Conservation (phyloP, 176 grass and related monocot species). For the Aegilops speltoides region DNA sequence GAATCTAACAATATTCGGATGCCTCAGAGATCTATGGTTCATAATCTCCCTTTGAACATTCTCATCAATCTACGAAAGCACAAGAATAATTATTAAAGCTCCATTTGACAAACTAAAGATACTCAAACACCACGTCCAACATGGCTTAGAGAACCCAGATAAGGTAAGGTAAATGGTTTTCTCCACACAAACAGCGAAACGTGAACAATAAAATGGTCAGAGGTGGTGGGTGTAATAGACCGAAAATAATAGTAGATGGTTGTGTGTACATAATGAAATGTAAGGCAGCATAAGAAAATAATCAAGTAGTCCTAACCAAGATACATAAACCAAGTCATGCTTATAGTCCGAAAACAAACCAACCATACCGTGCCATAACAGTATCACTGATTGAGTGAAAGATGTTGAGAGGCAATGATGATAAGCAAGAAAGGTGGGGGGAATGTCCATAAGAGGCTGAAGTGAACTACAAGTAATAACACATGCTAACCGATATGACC, state of each 20-base stretch:
- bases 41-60: constrained; percentile 99
- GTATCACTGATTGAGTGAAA: not conserved
- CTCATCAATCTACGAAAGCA: constrained; percentile 79
- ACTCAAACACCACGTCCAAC: not conserved
- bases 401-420: not conserved
- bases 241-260: not conserved
- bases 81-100: not conserved
- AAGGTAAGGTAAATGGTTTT: not conserved
- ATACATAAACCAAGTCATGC: not conserved
- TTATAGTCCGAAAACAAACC: not conserved
- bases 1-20: constrained; percentile 94
- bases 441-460: not conserved
- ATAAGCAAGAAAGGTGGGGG: not conserved
- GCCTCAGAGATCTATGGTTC: constrained; percentile 90
- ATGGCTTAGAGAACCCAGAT: not conserved
- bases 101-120: constrained; percentile 16
- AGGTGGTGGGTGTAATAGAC: not conserved
- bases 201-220: not conserved
- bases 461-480: not conserved
- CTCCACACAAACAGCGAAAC: not conserved
- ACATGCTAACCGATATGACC: constrained; percentile 3
- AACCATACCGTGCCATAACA: not conserved
- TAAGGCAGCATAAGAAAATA: constrained; percentile 3
- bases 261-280: not conserved
- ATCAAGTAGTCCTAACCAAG: not conserved